Evolutionary conservation across 2,329 filamentous ascomycete genomes (phyloP).

Genomic region (Fusarium sp.): DNA sequence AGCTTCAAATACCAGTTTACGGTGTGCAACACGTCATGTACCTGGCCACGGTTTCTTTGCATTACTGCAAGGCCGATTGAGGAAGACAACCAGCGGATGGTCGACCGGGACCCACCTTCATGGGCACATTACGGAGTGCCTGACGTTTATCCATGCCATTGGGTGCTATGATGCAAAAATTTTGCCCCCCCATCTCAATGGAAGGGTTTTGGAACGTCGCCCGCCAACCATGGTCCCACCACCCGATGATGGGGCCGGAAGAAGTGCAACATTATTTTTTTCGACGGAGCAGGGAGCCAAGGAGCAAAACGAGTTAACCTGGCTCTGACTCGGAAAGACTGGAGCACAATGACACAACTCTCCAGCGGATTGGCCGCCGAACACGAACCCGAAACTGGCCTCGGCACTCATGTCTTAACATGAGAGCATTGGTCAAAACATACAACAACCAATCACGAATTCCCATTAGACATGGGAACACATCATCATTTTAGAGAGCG

Average conservation of each 20-base stretch:
- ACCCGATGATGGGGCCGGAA: slow-evolving; percentile 30
- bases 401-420: slow-evolving; percentile 28
- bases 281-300: slow-evolving; percentile 13
- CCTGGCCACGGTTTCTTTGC: slow-evolving; percentile 47
- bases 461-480: slow-evolving; percentile 38
- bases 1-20: slow-evolving; percentile 13
- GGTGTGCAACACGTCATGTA: slow-evolving; percentile 44
- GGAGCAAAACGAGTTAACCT: slow-evolving; percentile 21
- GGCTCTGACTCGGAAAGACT: slow-evolving; percentile 38
- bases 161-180: slow-evolving; percentile 49
- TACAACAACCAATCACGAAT: slow-evolving; percentile 32
- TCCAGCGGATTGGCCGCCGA: slow-evolving; percentile 20
- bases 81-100: slow-evolving; percentile 39
- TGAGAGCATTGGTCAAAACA: slow-evolving; percentile 25
- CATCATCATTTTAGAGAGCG: slow-evolving; percentile 44
- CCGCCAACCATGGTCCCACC: slow-evolving; percentile 40
- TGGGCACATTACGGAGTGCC: slow-evolving; percentile 32
- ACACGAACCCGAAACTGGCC: slow-evolving; percentile 37
- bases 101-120: slow-evolving; percentile 29
- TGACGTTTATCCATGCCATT: slow-evolving; percentile 40
- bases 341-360: slow-evolving; percentile 17
- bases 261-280: slow-evolving; percentile 19
- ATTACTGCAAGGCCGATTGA: slow-evolving; percentile 35
- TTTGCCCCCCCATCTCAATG: slow-evolving; percentile 40
- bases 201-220: slow-evolving; percentile 47